phyloP scores from a whole-genome alignment of 352 stramenopile species.

The Pythium angustatum region DNA sequence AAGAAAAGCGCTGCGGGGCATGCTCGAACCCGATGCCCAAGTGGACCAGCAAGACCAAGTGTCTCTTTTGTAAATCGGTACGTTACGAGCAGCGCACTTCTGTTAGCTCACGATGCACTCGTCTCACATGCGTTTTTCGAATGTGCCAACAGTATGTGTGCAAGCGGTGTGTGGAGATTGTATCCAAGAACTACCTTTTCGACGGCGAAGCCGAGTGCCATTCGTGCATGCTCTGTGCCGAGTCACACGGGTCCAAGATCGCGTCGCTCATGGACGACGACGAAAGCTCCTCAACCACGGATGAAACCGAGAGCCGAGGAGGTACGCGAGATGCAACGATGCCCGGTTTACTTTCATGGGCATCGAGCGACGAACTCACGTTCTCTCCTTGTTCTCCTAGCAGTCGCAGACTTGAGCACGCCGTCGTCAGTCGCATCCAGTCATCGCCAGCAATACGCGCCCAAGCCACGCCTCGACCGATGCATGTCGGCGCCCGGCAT shows the following conservation, averaged over 20 bases:
- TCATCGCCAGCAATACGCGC: background rate
- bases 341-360: background rate
- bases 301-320: conserved; percentile 9
- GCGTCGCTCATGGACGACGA: conserved; percentile 27
- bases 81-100: too few relatives aligned
- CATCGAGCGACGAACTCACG: background rate
- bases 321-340: background rate
- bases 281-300: conserved; percentile 16
- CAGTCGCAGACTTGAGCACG: background rate
- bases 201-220: conserved; percentile 39
- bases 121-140: too few relatives aligned
- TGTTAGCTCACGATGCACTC: too few relatives aligned
- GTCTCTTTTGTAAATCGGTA: conserved; percentile 64
- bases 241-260: conserved; percentile 33
- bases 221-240: conserved; percentile 62
- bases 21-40: conserved; percentile 62
- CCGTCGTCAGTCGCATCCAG: conserved; percentile 8
- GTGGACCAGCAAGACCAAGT: conserved; percentile 60
- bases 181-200: conserved; percentile 59
- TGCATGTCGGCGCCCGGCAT: conserved; percentile 12
- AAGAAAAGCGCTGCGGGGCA: conserved; percentile 57
- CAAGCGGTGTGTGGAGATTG: conserved; percentile 64
- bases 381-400: background rate
- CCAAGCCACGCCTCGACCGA: conserved; percentile 14
- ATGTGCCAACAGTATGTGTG: conserved; percentile 54